phyloP scores from a whole-genome alignment of 495 filamentous ascomycete species.

The Neurospora cerealis region DNA sequence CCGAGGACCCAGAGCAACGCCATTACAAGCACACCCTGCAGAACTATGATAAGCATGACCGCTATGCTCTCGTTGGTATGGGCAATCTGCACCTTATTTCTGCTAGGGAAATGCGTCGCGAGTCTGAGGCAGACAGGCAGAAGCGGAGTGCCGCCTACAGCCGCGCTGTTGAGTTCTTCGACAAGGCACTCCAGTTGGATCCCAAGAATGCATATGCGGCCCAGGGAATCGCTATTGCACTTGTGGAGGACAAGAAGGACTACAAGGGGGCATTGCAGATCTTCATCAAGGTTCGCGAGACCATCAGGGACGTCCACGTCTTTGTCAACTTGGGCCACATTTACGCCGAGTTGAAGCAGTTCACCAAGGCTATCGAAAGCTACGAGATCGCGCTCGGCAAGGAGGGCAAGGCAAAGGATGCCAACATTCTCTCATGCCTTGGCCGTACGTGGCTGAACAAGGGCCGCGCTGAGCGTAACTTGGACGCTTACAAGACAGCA shows the following conservation, averaged over 20 bases:
- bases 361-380: conserved; percentile 78
- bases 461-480: conserved; percentile 68
- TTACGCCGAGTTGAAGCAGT: conserved; percentile 82
- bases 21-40: conserved; percentile 95
- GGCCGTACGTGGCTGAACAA: conserved; percentile 88
- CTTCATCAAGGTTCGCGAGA: conserved; percentile 80
- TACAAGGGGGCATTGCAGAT: conserved; percentile 69
- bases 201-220: conserved; percentile 91
- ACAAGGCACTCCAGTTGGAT: conserved; percentile 90
- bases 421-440: conserved; percentile 77
- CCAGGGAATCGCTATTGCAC: conserved; percentile 87
- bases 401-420: conserved; percentile 64
- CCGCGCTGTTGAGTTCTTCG: conserved; percentile 94
- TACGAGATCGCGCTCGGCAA: conserved; percentile 86
- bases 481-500: conserved; percentile 73
- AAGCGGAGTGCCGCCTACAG: conserved; percentile 78
- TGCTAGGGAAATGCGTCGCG: conserved; percentile 87
- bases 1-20: conserved; percentile 81
- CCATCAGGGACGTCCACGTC: conserved; percentile 74
- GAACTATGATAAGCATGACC: conserved; percentile 90
- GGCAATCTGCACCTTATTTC: conserved; percentile 80
- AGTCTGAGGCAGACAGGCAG: conserved; percentile 79
- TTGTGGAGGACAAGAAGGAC: conserved; percentile 89
- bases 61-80: conserved; percentile 91
- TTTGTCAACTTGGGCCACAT: conserved; percentile 89